A percentile compares a stretch with the other conserved stretches of the same genome.
Conservation (phyloP, 495 filamentous ascomycete species). For the Glarea lozoyensis region DNA sequence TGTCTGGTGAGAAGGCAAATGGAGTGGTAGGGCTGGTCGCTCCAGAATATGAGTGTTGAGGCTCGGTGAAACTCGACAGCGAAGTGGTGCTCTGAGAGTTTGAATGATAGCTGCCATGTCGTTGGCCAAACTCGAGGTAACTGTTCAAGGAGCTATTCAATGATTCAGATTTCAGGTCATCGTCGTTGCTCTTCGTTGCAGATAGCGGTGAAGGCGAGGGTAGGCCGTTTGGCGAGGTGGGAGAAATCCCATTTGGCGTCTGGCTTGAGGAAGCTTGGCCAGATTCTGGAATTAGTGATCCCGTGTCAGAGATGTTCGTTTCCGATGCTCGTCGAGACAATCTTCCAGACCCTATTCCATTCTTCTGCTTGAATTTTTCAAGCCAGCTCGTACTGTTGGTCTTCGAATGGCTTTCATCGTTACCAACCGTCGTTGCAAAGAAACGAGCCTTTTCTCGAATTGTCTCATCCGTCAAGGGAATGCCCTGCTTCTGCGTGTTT, state of each 20-base stretch:
- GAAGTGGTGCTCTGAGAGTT: conserved; percentile 48
- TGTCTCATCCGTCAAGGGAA: conserved; percentile 67
- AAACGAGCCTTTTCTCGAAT: conserved; percentile 83
- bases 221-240: conserved; percentile 57
- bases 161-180: conserved; percentile 36
- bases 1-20: conserved; percentile 68
- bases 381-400: conserved; percentile 72
- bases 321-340: conserved; percentile 63
- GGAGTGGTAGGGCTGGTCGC: conserved; percentile 81
- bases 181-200: conserved; percentile 54
- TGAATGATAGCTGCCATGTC: conserved; percentile 38
- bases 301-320: conserved; percentile 50
- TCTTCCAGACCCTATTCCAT: conserved; percentile 59
- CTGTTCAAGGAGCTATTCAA: conserved; percentile 33
- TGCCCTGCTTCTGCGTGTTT: conserved; percentile 71
- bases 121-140: conserved; percentile 32
- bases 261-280: conserved; percentile 48
- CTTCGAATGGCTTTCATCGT: conserved; percentile 68
- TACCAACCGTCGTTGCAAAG: conserved; percentile 72
- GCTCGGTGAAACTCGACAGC: conserved; percentile 50
- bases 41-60: conserved; percentile 56
- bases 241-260: conserved; percentile 64
- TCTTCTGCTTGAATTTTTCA: conserved; percentile 94
- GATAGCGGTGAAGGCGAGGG: conserved; percentile 58
- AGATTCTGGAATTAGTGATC: conserved; percentile 40